phyloP scores from a whole-genome alignment of 148 eudicot species.

The Persicaria maculosa region DNA sequence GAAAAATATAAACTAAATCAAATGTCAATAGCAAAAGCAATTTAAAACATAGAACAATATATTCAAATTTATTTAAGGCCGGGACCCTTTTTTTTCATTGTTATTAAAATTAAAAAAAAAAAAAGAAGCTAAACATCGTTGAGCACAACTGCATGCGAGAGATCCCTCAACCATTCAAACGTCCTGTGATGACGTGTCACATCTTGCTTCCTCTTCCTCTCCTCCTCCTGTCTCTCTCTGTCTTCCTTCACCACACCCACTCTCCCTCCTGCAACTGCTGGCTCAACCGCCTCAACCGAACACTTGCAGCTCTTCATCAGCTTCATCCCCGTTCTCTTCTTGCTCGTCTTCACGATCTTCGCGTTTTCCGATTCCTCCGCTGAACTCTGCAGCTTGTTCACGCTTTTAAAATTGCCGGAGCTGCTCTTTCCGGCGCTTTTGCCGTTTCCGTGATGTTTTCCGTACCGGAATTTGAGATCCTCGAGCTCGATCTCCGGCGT shows the following conservation, averaged over 20 bases:
- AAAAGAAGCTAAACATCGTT: background rate
- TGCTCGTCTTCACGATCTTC: background rate
- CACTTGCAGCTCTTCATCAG: conserved; percentile 1
- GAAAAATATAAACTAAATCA: too few relatives aligned
- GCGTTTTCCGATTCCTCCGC: background rate
- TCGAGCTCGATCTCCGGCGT: conserved; percentile 58
- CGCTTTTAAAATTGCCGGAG: background rate
- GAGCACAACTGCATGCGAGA: background rate
- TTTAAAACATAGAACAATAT: too few relatives aligned
- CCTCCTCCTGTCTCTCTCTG: background rate
- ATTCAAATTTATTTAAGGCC: too few relatives aligned
- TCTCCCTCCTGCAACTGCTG: conserved; percentile 2
- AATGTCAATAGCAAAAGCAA: too few relatives aligned
- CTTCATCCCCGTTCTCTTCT: background rate
- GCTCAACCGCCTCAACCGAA: conserved; percentile 6
- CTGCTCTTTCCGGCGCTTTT: background rate
- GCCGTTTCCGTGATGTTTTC: conserved; percentile 20
- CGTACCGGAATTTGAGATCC: conserved; percentile 33
- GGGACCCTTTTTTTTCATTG: background rate
- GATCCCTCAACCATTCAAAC: conserved; percentile 3
- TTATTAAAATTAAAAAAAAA: background rate
- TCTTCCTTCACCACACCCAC: background rate
- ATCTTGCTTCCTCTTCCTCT: background rate
- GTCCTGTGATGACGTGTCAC: conserved; percentile 8
- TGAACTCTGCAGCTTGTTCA: background rate